Evolutionary conservation across 495 filamentous ascomycete species (phyloP), one percentile per base, ranked within the genome.

Genomic region (Podospora fimiseda): DNA sequence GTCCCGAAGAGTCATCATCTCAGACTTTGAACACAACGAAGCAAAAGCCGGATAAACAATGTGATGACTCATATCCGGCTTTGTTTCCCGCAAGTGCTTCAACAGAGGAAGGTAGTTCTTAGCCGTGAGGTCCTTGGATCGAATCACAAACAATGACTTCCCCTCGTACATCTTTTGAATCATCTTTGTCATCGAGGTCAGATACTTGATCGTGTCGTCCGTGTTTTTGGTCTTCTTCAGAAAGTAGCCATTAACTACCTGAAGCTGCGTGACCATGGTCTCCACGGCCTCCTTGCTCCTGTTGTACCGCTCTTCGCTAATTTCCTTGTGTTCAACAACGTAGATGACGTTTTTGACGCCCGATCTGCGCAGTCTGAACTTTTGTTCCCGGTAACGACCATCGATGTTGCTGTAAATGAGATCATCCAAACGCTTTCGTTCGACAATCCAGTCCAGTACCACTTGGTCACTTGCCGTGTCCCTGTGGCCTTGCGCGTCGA

Each of bases 401-500:
- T 93, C 89, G 64, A 86, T 90, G 63, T 93, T 88, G 42, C 85
- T 89, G 21, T 78, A 71, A 7, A 93, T 74, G 3, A 94, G 74
- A 66, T 94, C 89, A 57, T 94, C 89, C 0, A 91, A 76, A 2
- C 89, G 77, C 60, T 94, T 94, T 44, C 89, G 79, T 67, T 94
- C 89, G 0, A 92, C 77, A 23, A 94, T 87, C 73, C 81, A 89
- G 62, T 92, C 88, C 5, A 94, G 73, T 38, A 89, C 81, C 3
- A 90, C 70, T 66, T 93, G 89, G 51, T 87, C 80, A n/a, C 85
- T 78, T 67, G 88, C 83, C n/a, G n/a, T n/a, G n/a, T n/a, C n/a
- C n/a, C n/a, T n/a, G n/a, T n/a, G n/a, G n/a, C n/a, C n/a, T n/a
- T n/a, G n/a, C n/a, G n/a, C n/a, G n/a, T n/a, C n/a, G n/a, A n/a